Conservation (phyloP, 495 filamentous ascomycete species). For the Annulohypoxylon bovei region DNA sequence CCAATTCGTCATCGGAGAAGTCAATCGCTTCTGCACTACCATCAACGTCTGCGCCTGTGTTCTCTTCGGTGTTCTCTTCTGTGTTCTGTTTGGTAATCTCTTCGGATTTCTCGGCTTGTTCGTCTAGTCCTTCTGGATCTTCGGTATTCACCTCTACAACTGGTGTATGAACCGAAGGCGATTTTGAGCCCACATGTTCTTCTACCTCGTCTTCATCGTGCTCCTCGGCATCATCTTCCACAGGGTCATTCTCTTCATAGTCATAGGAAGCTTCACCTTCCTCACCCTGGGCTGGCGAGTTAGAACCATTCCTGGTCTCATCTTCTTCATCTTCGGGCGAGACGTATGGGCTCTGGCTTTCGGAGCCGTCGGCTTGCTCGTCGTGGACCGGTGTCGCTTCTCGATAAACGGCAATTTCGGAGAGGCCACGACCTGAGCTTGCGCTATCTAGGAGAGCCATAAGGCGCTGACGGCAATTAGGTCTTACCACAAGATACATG, state of each 20-base stretch:
- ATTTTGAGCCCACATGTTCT: constrained; percentile 30
- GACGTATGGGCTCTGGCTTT: constrained; percentile 20
- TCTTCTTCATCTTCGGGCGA: constrained; percentile 15
- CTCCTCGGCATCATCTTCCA: neutral
- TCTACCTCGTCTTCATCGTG: constrained; percentile 37
- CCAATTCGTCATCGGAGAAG: constrained; percentile 47
- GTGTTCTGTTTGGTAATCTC: constrained; percentile 43
- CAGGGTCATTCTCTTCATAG: constrained; percentile 7
- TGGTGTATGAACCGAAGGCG: constrained; percentile 16
- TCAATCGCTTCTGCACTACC: constrained; percentile 36
- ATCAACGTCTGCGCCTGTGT: constrained; percentile 29
- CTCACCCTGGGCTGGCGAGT: neutral
- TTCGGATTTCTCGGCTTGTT: constrained; percentile 32
- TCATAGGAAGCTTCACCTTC: neutral
- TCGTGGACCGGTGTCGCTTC: constrained; percentile 32
- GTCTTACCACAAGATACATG: constrained; percentile 46
- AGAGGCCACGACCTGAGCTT: constrained; percentile 43
- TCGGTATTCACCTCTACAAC: constrained; percentile 1
- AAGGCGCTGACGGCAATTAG: constrained; percentile 46
- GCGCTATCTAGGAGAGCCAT: constrained; percentile 47
- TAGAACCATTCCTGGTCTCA: neutral
- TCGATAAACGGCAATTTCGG: constrained; percentile 44
- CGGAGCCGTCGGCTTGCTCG: constrained; percentile 16
- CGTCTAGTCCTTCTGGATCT: neutral
- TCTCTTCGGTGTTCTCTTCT: constrained; percentile 40